Percentiles rank a stretch among this genome's conserved stretches.
phyloP scores from a whole-genome alignment of 2,329 filamentous ascomycete species.

The Dactylellina cionopaga region DNA sequence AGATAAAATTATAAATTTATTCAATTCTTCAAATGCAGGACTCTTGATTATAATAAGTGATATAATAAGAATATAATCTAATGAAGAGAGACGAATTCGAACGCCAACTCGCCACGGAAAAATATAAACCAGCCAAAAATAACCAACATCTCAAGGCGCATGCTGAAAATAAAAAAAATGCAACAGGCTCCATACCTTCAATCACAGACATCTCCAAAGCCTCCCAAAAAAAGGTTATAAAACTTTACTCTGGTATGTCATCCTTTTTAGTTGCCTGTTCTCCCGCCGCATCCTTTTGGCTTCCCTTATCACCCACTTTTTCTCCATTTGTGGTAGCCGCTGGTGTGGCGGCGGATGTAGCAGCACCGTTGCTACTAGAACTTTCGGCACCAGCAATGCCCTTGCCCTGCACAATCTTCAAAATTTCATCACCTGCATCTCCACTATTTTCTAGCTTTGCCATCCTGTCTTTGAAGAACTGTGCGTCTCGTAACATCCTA shows the following conservation, averaged over 20 bases:
- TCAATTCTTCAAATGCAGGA: no score
- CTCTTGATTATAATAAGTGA: no score
- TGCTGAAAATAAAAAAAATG: background rate
- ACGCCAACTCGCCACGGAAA: no score
- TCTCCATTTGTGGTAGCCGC: constrained; percentile 1
- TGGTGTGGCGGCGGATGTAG: background rate
- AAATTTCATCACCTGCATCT: constrained; percentile 75
- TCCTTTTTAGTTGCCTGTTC: constrained; percentile 17
- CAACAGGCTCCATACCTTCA: no score
- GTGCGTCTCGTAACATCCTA: constrained; percentile 80
- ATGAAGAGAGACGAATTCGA: no score
- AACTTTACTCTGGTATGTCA: constrained; percentile 5
- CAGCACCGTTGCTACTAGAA: background rate
- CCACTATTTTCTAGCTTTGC: constrained; percentile 81
- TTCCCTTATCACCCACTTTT: background rate
- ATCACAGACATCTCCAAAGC: no score
- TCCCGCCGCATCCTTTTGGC: constrained; percentile 29
- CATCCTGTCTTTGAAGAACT: constrained; percentile 76
- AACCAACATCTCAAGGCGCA: background rate
- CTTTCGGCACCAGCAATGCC: constrained; percentile 56
- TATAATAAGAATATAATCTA: no score
- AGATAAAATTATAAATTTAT: no score
- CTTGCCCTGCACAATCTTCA: constrained; percentile 73
- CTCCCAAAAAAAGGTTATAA: background rate
- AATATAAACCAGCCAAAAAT: background rate